Evolutionary conservation across 345 rosid species (phyloP).

Genomic region (Eucalyptus globulus): DNA sequence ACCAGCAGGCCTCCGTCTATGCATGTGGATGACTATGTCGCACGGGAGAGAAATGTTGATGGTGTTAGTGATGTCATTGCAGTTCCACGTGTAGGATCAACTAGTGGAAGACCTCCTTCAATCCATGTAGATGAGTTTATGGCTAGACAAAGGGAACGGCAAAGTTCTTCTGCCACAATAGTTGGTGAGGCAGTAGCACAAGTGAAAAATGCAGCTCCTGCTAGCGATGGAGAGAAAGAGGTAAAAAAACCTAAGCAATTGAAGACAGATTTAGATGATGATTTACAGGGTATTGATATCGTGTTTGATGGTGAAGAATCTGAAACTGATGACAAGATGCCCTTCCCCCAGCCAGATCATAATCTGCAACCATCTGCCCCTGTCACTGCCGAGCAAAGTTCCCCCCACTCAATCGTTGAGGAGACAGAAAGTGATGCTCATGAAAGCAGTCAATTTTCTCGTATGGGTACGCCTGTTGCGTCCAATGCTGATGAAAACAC

Average conservation of each 20-base stretch:
- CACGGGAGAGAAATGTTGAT: constrained; percentile 87
- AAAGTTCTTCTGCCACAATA: constrained; percentile 44
- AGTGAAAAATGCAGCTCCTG: constrained; percentile 38
- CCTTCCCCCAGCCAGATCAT: constrained; percentile 89
- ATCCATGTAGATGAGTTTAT: constrained; percentile 98
- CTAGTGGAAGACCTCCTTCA: constrained; percentile 99
- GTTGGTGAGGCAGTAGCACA: constrained; percentile 59
- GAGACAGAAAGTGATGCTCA: constrained; percentile 86
- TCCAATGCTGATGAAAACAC: constrained; percentile 65
- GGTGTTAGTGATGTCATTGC: constrained; percentile 65
- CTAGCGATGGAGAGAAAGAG: constrained; percentile 32
- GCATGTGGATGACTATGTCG: constrained; percentile 99
- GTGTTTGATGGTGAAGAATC: constrained; percentile 95
- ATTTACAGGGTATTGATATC: constrained; percentile 90
- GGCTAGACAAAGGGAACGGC: constrained; percentile 96
- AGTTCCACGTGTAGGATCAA: constrained; percentile 67
- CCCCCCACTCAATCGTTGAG: constrained; percentile 88
- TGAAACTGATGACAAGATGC: constrained; percentile 81
- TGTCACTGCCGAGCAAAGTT: constrained; percentile 54
- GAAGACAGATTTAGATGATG: constrained; percentile 84
- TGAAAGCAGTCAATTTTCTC: constrained; percentile 59
- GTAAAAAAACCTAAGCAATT: constrained; percentile 59
- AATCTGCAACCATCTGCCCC: constrained; percentile 73
- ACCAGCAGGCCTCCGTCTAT: constrained; percentile 98
- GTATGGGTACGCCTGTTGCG: constrained; percentile 52